Evolutionary conservation across 306 rosid genomes (phyloP), one percentile per base, ranked within the genome.

Genomic region (Acacia acuminata): DNA sequence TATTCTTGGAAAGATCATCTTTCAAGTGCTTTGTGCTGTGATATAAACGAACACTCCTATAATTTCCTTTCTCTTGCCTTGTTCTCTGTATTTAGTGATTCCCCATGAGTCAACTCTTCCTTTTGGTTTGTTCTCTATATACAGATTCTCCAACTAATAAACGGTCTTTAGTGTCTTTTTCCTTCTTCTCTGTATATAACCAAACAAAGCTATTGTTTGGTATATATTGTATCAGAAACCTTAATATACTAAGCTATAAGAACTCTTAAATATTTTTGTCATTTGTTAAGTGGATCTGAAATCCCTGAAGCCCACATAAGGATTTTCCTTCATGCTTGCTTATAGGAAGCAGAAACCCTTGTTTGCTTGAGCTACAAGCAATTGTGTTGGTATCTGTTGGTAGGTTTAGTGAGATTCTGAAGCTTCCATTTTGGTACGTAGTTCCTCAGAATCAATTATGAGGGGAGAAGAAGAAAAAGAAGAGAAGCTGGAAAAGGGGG

Each of bases 391-490:
- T 63, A 63, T 63, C 38, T 12, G 5, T 25, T 25, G 69, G 12
- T 10, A 1, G 16, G 40, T 63, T 63, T 8, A 27, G 36, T 25
- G 20, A 63, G 20, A 63, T 27, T 63, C 38, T 63, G 38, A 63
- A 27, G 5, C 69, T 27, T 27, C 20, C 38, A 24, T 24, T 25
- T 4, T 61, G 36, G 32, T 30, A 32, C 36, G 4, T 25, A 61
- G 36, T 11, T 61, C 8, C 24, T 53, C 0, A 61, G 67, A 27
- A 61, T 12, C 67, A 25, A 84, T 92, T 11, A 93, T 91, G 80
- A 84, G 96, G 77, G 94, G 90, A 87, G 80, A 96, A 93, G 24
- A 82, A 96, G 70, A 5, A 36, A 4, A 36, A 36, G 40, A 5
- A 36, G 40, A 36, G 8, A 36, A 36, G 7, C 8, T 36, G 45